phyloP scores from a whole-genome alignment of 2,329 filamentous ascomycete genomes.

The Bipolaris victoriae region DNA sequence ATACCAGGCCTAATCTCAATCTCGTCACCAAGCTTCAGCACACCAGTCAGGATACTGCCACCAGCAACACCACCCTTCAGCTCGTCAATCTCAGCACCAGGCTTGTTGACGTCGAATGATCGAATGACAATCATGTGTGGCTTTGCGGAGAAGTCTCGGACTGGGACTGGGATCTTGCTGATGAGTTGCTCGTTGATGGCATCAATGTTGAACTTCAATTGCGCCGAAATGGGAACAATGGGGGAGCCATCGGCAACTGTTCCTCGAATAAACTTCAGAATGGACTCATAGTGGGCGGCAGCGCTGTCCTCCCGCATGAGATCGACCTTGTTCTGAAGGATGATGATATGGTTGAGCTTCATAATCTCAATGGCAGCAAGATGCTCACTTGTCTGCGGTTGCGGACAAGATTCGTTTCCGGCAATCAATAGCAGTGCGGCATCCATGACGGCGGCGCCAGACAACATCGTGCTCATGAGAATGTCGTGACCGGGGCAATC shows the following conservation, averaged over 20 bases:
- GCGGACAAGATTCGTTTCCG: constrained; percentile 97
- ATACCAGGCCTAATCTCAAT: constrained; percentile 99
- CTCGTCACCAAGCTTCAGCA: constrained; percentile 95
- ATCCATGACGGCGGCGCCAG: constrained; percentile 99
- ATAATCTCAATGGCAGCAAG: constrained; percentile 99
- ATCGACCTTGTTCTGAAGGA: constrained; percentile 99
- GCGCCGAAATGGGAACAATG: constrained; percentile 94
- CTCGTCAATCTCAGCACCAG: constrained; percentile 97
- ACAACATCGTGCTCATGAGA: constrained; percentile 99
- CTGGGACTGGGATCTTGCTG: constrained; percentile 90
- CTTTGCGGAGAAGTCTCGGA: constrained; percentile 86
- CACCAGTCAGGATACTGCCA: constrained; percentile 94
- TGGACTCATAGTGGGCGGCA: constrained; percentile 92
- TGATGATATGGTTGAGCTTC: constrained; percentile 99
- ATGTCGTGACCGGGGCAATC: constrained; percentile 99
- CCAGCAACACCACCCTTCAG: constrained; percentile 98
- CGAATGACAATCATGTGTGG: constrained; percentile 99
- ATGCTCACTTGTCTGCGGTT: constrained; percentile 98
- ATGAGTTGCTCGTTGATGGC: constrained; percentile 96
- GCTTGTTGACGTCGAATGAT: constrained; percentile 99
- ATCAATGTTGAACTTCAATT: constrained; percentile 99
- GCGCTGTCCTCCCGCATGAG: constrained; percentile 96
- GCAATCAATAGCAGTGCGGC: constrained; percentile 94
- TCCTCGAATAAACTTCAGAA: constrained; percentile 96
- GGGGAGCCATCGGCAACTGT: constrained; percentile 94